Conservation (phyloP, 352 stramenopile species). For the Blastocystis sp. region DNA sequence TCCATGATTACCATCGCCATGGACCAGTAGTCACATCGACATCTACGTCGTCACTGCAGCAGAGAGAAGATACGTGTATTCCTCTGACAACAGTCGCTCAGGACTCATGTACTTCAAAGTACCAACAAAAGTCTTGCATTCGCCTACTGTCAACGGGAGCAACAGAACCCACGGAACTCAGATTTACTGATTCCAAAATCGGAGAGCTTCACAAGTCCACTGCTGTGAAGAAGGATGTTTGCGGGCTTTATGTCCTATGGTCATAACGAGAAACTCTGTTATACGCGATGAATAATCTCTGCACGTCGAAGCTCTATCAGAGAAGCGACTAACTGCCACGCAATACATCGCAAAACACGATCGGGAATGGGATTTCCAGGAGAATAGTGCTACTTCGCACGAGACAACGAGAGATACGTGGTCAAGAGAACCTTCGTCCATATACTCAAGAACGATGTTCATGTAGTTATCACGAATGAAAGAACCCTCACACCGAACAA, state of each 20-base stretch:
- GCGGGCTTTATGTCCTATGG: slow-evolving; percentile 24
- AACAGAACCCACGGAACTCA: not conserved
- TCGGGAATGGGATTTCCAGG: not conserved
- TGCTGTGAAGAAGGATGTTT: slow-evolving; percentile 47
- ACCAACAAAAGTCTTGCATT: slow-evolving; percentile 10
- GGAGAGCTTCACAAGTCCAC: slow-evolving; percentile 45
- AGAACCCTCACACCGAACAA: not conserved
- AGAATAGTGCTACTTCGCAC: slow-evolving; percentile 6
- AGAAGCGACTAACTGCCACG: slow-evolving; percentile 1
- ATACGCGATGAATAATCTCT: not conserved
- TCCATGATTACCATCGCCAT: slow-evolving; percentile 57
- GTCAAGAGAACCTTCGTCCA: slow-evolving; percentile 23
- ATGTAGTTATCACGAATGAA: not conserved
- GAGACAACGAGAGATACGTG: not conserved
- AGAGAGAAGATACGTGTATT: slow-evolving; percentile 17
- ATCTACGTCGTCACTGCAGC: not conserved
- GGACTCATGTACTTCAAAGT: slow-evolving; percentile 50
- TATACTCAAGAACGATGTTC: slow-evolving; percentile 43
- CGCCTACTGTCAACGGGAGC: not conserved
- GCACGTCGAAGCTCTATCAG: not conserved
- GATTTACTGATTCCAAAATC: slow-evolving; percentile 51
- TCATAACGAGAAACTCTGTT: not conserved
- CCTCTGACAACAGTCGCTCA: not conserved
- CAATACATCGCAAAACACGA: slow-evolving; percentile 35
- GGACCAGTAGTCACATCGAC: slow-evolving; percentile 38